Percentiles rank a stretch among this genome's conserved stretches.
phyloP scores from a whole-genome alignment of 441 rosid species.

The Mallotus repandus region DNA sequence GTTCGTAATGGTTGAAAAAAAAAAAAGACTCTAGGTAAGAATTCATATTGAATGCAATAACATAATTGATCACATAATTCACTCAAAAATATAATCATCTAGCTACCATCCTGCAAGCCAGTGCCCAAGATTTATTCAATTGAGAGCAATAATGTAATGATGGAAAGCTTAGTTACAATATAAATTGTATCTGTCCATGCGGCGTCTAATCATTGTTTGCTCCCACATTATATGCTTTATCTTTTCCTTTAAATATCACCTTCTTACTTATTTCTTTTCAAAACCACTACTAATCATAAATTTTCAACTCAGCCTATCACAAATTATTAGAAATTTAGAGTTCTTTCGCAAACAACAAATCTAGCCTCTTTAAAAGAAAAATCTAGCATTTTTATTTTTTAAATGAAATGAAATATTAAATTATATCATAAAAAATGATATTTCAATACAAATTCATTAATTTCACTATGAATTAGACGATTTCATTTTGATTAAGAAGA shows the following conservation, averaged over 20 bases:
- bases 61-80: too few species aligned
- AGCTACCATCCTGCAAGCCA: neutral
- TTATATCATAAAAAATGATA: too few species aligned
- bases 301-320: neutral
- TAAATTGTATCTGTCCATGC: slow-evolving; percentile 2
- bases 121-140: neutral
- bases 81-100: neutral
- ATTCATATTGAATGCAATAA: too few species aligned
- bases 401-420: too few species aligned
- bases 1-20: too few species aligned
- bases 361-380: too few species aligned
- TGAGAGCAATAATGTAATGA: neutral
- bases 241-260: neutral
- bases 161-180: neutral
- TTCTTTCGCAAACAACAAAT: too few species aligned
- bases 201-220: slow-evolving; percentile 11
- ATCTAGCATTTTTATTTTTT: too few species aligned
- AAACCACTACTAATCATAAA: neutral
- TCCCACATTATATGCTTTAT: neutral
- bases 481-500: too few species aligned
- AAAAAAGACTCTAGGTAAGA: too few species aligned
- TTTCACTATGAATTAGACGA: too few species aligned
- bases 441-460: too few species aligned
- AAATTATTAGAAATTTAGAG: neutral
- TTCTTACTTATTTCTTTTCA: neutral